Conservation (phyloP, 306 rosid species). For the Trichosanthes truncata region DNA sequence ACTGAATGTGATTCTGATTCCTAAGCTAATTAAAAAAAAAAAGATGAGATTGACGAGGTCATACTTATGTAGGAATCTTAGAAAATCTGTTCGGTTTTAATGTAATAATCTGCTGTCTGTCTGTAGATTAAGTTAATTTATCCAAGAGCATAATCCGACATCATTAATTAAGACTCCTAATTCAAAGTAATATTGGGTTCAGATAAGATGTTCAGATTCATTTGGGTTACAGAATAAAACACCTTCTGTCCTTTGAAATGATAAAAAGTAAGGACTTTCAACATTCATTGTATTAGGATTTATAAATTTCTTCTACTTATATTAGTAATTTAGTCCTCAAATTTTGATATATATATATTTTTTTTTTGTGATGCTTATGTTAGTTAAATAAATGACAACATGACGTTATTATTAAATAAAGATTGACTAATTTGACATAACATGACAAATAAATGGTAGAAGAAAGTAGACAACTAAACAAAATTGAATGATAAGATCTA, state of each 20-base stretch:
- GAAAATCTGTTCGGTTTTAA: constrained; percentile 16
- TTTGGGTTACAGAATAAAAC: constrained; percentile 16
- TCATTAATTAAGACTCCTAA: background rate
- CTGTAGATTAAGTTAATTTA: background rate
- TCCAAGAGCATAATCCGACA: constrained; percentile 19
- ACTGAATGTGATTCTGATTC: constrained; percentile 15
- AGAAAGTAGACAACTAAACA: background rate
- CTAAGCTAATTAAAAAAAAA: background rate
- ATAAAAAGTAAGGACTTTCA: background rate
- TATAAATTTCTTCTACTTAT: background rate
- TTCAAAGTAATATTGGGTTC: background rate
- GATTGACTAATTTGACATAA: background rate
- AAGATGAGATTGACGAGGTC: constrained; percentile 1
- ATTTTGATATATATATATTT: no score
- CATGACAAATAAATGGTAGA: background rate
- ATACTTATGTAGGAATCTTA: constrained; percentile 4
- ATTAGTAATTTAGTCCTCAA: background rate
- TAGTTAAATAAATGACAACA: background rate
- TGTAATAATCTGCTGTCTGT: background rate
- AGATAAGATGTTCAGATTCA: background rate
- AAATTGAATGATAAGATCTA: background rate
- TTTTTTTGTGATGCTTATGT: no score
- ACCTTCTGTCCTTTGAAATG: background rate
- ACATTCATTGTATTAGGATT: background rate
- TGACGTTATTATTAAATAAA: background rate